Conservation (phyloP, 495 filamentous ascomycete species). For the Penicillium verhagenii region DNA sequence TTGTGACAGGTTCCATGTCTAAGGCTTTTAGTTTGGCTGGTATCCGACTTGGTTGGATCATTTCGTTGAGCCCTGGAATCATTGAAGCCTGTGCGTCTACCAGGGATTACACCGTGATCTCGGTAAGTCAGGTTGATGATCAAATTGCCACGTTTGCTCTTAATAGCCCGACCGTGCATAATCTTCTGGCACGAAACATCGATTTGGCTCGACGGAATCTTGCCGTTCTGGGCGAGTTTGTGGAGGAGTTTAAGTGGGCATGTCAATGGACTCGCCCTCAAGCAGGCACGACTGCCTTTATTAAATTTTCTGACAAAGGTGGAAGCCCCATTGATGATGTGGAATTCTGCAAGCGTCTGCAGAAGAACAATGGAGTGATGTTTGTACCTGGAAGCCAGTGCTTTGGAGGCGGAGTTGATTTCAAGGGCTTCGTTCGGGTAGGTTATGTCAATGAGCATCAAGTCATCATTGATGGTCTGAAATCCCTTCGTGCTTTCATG, state of each 20-base stretch:
- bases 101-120: constrained; percentile 86
- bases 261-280: constrained; percentile 69
- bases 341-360: constrained; percentile 63
- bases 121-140: constrained; percentile 79
- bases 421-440: constrained; percentile 73
- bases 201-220: constrained; percentile 68
- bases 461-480: constrained; percentile 63
- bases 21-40: constrained; percentile 86
- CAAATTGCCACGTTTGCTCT: constrained; percentile 72
- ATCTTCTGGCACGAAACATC: constrained; percentile 65
- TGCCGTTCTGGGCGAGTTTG: constrained; percentile 60
- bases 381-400: constrained; percentile 71
- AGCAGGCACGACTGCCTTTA: constrained; percentile 79
- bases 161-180: constrained; percentile 54
- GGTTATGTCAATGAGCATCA: constrained; percentile 71
- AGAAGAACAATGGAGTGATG: constrained; percentile 71
- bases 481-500: constrained; percentile 62
- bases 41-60: constrained; percentile 80
- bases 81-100: constrained; percentile 62
- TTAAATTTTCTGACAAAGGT: constrained; percentile 55
- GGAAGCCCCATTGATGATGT: constrained; percentile 68
- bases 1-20: constrained; percentile 80
- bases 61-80: constrained; percentile 57
- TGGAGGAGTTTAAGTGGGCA: constrained; percentile 55
- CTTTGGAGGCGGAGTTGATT: constrained; percentile 69